Conservation (phyloP, 345 rosid species). For the Eucalyptus viminalis region DNA sequence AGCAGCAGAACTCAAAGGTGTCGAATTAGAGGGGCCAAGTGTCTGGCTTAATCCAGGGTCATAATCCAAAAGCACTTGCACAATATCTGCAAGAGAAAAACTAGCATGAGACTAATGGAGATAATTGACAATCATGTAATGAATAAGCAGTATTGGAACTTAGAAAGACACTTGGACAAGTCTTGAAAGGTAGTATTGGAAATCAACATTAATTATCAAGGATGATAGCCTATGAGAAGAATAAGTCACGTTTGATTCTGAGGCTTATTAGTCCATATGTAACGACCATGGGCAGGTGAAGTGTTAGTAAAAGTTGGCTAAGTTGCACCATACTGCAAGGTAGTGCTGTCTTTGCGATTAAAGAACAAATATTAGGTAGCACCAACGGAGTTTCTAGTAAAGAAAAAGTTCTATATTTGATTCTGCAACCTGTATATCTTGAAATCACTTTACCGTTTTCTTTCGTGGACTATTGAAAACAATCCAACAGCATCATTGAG, state of each 20-base stretch:
- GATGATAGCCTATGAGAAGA: neutral
- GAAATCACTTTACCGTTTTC: neutral
- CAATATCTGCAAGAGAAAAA: neutral
- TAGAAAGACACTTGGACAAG: neutral
- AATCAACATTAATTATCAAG: neutral
- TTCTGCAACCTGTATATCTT: neutral
- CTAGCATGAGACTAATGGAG: neutral
- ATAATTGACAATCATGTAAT: neutral
- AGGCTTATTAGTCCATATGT: neutral
- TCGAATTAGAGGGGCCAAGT: neutral
- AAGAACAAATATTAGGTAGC: neutral
- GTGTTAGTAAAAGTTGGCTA: neutral
- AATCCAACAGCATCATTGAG: neutral
- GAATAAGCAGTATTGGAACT: neutral
- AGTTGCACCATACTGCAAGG: neutral
- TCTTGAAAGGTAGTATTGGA: neutral
- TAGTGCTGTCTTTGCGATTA: neutral
- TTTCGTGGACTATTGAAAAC: neutral
- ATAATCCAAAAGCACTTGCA: conserved; percentile 1
- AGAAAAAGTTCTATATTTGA: neutral
- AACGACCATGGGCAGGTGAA: neutral
- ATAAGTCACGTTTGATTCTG: neutral
- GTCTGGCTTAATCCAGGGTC: conserved; percentile 4
- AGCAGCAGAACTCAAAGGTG: conserved; percentile 2
- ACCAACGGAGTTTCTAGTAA: neutral